Evolutionary conservation across 352 stramenopile species (phyloP).

Genomic region (Elongisporangium senticosum): DNA sequence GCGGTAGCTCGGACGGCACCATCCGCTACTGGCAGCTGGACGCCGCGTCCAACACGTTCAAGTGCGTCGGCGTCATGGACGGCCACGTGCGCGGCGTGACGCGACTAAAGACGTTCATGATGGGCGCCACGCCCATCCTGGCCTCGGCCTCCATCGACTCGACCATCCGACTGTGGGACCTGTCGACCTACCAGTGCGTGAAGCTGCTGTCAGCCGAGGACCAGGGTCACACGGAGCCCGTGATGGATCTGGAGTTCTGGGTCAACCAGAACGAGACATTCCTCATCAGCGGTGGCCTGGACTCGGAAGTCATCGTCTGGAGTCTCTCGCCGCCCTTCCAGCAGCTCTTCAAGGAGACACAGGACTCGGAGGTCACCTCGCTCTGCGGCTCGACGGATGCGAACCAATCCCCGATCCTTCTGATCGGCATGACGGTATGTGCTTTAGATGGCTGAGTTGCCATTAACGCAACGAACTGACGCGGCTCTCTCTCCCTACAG

Average conservation of each 20-base stretch:
- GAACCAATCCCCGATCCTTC: slow-evolving; percentile 58
- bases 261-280: slow-evolving; percentile 83
- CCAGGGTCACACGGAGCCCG: slow-evolving; percentile 69
- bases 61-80: slow-evolving; percentile 68
- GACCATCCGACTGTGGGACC: slow-evolving; percentile 79
- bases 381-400: slow-evolving; percentile 67
- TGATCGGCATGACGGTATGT: slow-evolving; percentile 69
- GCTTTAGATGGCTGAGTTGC: slow-evolving; percentile 2
- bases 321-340: slow-evolving; percentile 66
- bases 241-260: slow-evolving; percentile 87
- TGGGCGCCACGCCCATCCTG: slow-evolving; percentile 51
- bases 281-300: slow-evolving; percentile 75
- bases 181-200: slow-evolving; percentile 77
- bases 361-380: slow-evolving; percentile 71
- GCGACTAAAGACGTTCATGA: slow-evolving; percentile 76
- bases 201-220: slow-evolving; percentile 67
- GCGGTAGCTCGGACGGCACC: slow-evolving; percentile 60
- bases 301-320: slow-evolving; percentile 84
- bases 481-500: slow-evolving; percentile 24
- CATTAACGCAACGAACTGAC: too few species aligned
- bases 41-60: slow-evolving; percentile 57
- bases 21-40: slow-evolving; percentile 85
- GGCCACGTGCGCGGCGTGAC: slow-evolving; percentile 77
- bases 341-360: slow-evolving; percentile 79
- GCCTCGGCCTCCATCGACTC: slow-evolving; percentile 79